Percentiles rank a stretch among this genome's conserved stretches.
Evolutionary conservation across 176 grass and related monocot genomes (phyloP).

Genomic region (Elymus sibiricus): DNA sequence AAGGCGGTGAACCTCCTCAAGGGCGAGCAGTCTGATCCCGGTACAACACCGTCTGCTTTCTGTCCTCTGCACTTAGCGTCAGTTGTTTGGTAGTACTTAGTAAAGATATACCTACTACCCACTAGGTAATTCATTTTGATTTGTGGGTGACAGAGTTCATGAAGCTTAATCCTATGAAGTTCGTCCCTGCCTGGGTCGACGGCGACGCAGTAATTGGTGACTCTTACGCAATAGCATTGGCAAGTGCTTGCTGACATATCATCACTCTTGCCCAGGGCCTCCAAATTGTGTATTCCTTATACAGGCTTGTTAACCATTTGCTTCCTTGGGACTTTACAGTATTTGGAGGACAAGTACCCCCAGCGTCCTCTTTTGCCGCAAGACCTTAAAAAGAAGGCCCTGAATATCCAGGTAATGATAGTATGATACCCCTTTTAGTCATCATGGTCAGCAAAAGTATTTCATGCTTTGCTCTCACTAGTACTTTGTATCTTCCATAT

Average conservation of each 20-base stretch:
- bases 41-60: neutral
- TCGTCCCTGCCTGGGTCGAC: constrained; percentile 33
- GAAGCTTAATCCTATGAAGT: constrained; percentile 57
- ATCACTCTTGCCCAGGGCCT: neutral
- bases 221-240: constrained; percentile 44
- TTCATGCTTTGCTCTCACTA: neutral
- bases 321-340: constrained; percentile 26
- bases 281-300: neutral
- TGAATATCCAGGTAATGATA: constrained; percentile 50
- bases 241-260: constrained; percentile 22
- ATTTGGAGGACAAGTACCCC: constrained; percentile 52
- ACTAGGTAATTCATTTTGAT: neutral
- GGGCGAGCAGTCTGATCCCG: constrained; percentile 56
- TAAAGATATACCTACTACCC: neutral
- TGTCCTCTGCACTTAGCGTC: neutral
- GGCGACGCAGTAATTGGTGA: constrained; percentile 19
- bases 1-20: constrained; percentile 48
- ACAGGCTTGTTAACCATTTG: too few relatives aligned
- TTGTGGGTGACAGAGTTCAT: constrained; percentile 38
- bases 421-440: neutral
- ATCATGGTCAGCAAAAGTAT: neutral
- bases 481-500: neutral
- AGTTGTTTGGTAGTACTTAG: neutral
- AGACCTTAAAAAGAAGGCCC: constrained; percentile 39
- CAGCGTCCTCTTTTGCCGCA: constrained; percentile 35